These are phyloP conservation scores for Cladosporium phlei DNA, from an alignment of 2,329 filamentous ascomycete genomes.

Conservation along the genomic window DNA sequence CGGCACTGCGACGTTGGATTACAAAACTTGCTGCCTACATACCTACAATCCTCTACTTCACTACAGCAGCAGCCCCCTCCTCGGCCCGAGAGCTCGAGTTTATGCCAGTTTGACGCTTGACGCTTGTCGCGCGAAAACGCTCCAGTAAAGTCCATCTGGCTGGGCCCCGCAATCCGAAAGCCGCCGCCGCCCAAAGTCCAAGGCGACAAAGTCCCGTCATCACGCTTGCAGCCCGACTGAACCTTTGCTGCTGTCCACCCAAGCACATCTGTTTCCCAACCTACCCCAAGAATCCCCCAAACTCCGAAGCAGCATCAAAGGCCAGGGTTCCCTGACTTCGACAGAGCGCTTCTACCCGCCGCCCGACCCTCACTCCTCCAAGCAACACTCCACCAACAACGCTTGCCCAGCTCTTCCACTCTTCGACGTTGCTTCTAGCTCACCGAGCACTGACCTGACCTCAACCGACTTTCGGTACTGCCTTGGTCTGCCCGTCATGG, in stretches of 20 bases:
- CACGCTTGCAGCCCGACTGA: neutral
- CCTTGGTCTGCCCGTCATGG: slow-evolving; percentile 54
- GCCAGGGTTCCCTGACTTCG: slow-evolving; percentile 13
- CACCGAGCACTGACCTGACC: slow-evolving; percentile 14
- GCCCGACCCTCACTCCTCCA: no score
- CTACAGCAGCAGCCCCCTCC: slow-evolving; percentile 1
- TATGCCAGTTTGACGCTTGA: no score
- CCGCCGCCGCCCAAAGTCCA: slow-evolving; percentile 5
- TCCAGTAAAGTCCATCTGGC: neutral
- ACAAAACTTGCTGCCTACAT: no score
- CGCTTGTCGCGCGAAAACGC: no score
- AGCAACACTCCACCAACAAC: neutral
- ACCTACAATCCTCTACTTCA: neutral
- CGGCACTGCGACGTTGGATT: no score
- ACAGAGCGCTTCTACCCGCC: slow-evolving; percentile 5
- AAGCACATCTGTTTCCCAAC: slow-evolving; percentile 4
- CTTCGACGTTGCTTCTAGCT: slow-evolving; percentile 15
- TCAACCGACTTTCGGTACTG: slow-evolving; percentile 8
- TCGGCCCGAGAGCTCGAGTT: slow-evolving; percentile 14
- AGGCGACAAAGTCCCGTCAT: neutral
- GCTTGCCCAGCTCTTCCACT: slow-evolving; percentile 8
- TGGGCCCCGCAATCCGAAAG: slow-evolving; percentile 12
- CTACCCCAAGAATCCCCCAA: neutral
- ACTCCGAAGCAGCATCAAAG: neutral
- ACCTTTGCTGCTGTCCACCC: slow-evolving; percentile 12